Percentiles rank a stretch among this genome's conserved stretches.
phyloP scores from a whole-genome alignment of 768 basidiomycete species.

The Lepiota subincarnata region DNA sequence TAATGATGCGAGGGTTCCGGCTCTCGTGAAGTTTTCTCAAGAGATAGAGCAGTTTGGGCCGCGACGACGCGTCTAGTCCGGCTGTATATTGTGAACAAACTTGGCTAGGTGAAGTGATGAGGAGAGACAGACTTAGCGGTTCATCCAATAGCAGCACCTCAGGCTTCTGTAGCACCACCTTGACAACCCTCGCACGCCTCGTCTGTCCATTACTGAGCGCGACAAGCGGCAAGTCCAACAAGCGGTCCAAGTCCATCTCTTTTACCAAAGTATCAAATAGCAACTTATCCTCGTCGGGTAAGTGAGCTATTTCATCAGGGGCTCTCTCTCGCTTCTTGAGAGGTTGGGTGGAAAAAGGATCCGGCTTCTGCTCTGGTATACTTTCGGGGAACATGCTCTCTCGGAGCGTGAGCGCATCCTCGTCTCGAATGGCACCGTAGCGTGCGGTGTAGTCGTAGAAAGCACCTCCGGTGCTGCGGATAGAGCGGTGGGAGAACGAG shows the following conservation, averaged over 20 bases:
- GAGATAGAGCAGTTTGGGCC: constrained; percentile 23
- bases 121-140: constrained; percentile 64
- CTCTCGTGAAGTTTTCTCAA: constrained; percentile 18
- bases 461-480: constrained; percentile 51
- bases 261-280: constrained; percentile 52
- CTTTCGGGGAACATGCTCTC: constrained; percentile 63
- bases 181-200: constrained; percentile 76
- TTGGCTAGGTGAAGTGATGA: neutral
- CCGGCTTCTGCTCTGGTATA: constrained; percentile 17
- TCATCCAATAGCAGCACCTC: constrained; percentile 86
- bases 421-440: constrained; percentile 85
- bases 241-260: constrained; percentile 49
- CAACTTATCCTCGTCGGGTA: constrained; percentile 7
- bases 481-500: constrained; percentile 60
- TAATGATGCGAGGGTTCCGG: constrained; percentile 17
- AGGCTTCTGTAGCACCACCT: constrained; percentile 67
- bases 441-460: constrained; percentile 94
- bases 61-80: constrained; percentile 65
- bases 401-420: constrained; percentile 73
- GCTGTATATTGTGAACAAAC: constrained; percentile 39
- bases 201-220: constrained; percentile 93
- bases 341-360: constrained; percentile 21
- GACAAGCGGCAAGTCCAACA: constrained; percentile 82
- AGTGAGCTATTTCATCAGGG: constrained; percentile 9
- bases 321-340: constrained; percentile 14